A percentile compares a stretch with the other conserved stretches of the same genome.
phyloP scores from a whole-genome alignment of 2,329 filamentous ascomycete species.

The Colletotrichum phormii region DNA sequence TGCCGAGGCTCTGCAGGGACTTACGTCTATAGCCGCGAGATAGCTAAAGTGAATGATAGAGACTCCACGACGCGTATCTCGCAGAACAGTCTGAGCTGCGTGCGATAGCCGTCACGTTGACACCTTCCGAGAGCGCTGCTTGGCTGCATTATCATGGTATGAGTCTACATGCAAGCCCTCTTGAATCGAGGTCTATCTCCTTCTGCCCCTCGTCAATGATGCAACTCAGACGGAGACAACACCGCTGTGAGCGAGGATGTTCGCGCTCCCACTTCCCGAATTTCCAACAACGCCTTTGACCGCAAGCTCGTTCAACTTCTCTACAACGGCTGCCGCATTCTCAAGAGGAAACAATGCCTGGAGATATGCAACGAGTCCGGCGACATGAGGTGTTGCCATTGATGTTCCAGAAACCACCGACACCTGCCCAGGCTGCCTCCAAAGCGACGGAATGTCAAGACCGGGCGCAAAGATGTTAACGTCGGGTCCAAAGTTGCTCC shows the following conservation, averaged over 20 bases:
- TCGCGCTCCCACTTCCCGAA: background rate
- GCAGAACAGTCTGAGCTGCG: background rate
- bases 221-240: background rate
- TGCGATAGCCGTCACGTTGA: background rate
- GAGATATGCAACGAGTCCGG: constrained; percentile 39
- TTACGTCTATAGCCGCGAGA: background rate
- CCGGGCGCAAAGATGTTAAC: constrained; percentile 66
- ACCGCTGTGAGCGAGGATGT: background rate
- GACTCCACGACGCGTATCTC: too few relatives aligned
- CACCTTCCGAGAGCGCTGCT: background rate
- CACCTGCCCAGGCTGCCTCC: constrained; percentile 42
- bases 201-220: background rate
- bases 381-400: constrained; percentile 39
- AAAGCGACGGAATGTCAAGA: constrained; percentile 56
- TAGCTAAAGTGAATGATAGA: background rate
- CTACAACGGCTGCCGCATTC: background rate
- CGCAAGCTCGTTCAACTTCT: background rate
- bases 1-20: background rate
- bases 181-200: background rate
- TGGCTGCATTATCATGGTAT: background rate
- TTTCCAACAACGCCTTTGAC: background rate
- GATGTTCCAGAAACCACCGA: constrained; percentile 34
- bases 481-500: constrained; percentile 44
- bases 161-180: background rate
- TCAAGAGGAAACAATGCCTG: constrained; percentile 19